A percentile compares a stretch with the other conserved stretches of the same genome.
These are phyloP conservation scores for Capsicum rhomboideum DNA, from an alignment of 257 asterid genomes.

Conservation along the genomic window DNA sequence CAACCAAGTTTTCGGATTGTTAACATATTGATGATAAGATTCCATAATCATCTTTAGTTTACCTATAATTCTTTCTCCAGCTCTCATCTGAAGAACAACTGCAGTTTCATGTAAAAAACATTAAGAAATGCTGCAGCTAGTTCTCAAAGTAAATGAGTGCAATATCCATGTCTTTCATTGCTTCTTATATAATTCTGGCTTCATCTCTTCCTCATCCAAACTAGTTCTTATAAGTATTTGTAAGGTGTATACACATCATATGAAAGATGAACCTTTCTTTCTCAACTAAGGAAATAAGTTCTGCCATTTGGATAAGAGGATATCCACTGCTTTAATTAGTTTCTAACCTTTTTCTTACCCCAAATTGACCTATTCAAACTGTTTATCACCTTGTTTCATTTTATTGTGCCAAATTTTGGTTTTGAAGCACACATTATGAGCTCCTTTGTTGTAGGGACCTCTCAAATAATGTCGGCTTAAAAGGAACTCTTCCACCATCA, in stretches of 20 bases:
- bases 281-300: not conserved
- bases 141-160: not conserved
- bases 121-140: not conserved
- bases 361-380: not conserved
- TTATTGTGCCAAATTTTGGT: not conserved
- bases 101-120: not conserved
- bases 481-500: conserved; percentile 64
- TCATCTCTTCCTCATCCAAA: not conserved
- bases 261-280: not conserved
- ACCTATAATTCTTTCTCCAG: not conserved
- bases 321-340: not conserved
- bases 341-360: not conserved
- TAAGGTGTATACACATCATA: not conserved
- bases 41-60: not conserved
- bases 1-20: no score
- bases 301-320: not conserved
- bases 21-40: not conserved
- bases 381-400: not conserved
- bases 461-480: conserved; percentile 72
- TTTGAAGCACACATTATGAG: not conserved
- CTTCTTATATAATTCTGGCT: not conserved
- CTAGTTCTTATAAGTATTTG: not conserved
- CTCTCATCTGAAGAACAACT: not conserved
- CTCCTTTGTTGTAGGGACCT: conserved; percentile 62
- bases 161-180: not conserved